Conservation (phyloP, 1,284 basidiomycete genomes). For the Apiotrichum sp. region DNA sequence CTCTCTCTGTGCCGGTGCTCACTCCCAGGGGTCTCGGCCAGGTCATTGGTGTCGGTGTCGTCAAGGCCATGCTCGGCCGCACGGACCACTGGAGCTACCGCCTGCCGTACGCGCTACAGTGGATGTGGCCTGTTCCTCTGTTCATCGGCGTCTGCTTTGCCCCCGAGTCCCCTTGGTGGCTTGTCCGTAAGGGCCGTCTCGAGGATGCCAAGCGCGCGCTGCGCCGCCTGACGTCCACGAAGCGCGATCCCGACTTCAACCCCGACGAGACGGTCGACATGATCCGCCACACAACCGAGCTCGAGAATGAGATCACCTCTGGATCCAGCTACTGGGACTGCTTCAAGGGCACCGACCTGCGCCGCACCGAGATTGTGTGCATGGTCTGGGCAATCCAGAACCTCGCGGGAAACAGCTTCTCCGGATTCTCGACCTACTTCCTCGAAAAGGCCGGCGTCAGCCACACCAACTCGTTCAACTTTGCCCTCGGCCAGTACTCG, state of each 20-base stretch:
- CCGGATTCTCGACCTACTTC: constrained; percentile 44
- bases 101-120: constrained; percentile 31
- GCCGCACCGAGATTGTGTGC: constrained; percentile 45
- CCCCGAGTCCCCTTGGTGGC: constrained; percentile 27
- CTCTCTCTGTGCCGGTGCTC: not conserved
- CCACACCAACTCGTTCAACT: constrained; percentile 42
- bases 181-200: constrained; percentile 27
- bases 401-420: constrained; percentile 38
- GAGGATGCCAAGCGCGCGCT: constrained; percentile 49
- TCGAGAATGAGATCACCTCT: constrained; percentile 32
- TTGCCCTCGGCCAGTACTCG: constrained; percentile 44
- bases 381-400: constrained; percentile 43
- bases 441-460: constrained; percentile 48
- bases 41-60: constrained; percentile 42
- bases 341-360: constrained; percentile 45
- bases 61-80: constrained; percentile 33
- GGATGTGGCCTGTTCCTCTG: constrained; percentile 39
- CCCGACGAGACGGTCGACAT: constrained; percentile 49
- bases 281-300: constrained; percentile 41
- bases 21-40: constrained; percentile 30
- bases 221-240: constrained; percentile 38
- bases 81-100: constrained; percentile 36
- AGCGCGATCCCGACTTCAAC: constrained; percentile 40
- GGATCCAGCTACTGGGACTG: constrained; percentile 48
- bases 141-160: constrained; percentile 31